Evolutionary conservation across 2,329 filamentous ascomycete species (phyloP).

Genomic region (Cyclaneusma minus): DNA sequence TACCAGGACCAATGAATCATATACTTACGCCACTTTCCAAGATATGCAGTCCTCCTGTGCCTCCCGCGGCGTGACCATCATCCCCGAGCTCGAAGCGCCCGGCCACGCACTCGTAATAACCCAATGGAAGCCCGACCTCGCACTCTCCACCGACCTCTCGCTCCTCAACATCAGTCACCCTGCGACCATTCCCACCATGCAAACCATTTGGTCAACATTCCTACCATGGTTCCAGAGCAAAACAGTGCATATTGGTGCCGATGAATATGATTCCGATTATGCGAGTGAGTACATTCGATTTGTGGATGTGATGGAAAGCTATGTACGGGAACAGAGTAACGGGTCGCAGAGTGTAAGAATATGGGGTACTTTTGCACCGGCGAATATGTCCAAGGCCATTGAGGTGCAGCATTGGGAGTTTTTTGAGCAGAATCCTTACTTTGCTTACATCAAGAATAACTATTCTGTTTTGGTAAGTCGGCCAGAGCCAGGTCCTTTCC

Average conservation of each 20-base stretch:
- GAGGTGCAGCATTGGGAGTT: constrained; percentile 40
- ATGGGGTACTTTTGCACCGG: constrained; percentile 38
- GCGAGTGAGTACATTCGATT: constrained; percentile 33
- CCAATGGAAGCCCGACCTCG: constrained; percentile 43
- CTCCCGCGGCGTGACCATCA: constrained; percentile 36
- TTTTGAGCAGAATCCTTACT: constrained; percentile 32
- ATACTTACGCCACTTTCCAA: constrained; percentile 33
- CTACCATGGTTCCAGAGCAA: constrained; percentile 40
- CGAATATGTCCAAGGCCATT: constrained; percentile 26
- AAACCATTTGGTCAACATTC: constrained; percentile 35
- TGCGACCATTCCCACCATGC: constrained; percentile 34
- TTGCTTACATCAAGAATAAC: constrained; percentile 20
- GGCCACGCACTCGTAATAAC: constrained; percentile 39
- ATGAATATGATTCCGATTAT: constrained; percentile 32
- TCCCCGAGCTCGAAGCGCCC: constrained; percentile 44
- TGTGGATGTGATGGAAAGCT: constrained; percentile 33
- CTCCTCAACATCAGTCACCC: constrained; percentile 39
- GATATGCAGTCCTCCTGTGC: constrained; percentile 35
- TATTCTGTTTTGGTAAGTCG: constrained; percentile 34
- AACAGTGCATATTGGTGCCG: constrained; percentile 38
- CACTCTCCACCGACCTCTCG: constrained; percentile 27
- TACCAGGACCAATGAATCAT: constrained; percentile 36
- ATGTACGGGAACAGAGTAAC: constrained; percentile 21
- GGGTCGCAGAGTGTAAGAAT: constrained; percentile 32
- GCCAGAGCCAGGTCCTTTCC: no score